Evolutionary conservation across 768 basidiomycete genomes (phyloP).

Genomic region (Leccinellum albellum): DNA sequence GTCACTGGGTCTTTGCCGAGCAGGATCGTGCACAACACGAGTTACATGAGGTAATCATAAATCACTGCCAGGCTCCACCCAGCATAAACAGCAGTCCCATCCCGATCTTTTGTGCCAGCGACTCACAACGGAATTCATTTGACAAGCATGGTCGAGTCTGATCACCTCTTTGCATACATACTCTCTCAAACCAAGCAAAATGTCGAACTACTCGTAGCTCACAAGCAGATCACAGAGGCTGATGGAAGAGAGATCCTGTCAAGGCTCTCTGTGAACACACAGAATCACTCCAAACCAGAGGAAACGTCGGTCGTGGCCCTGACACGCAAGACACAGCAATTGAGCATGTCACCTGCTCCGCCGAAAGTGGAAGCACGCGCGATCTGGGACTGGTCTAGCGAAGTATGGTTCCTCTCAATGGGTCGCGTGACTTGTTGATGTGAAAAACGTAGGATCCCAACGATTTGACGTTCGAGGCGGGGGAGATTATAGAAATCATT

Average conservation of each 20-base stretch:
- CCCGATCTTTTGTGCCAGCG: constrained; percentile 3
- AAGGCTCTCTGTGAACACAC: constrained; percentile 32
- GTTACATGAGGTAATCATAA: constrained; percentile 21
- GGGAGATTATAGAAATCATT: constrained; percentile 76
- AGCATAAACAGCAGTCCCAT: constrained; percentile 10
- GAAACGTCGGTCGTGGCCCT: constrained; percentile 18
- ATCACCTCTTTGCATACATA: constrained; percentile 34
- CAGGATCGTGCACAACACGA: background rate
- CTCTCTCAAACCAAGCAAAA: constrained; percentile 46
- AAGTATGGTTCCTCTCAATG: constrained; percentile 16
- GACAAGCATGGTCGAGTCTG: constrained; percentile 25
- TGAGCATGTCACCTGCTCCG: constrained; percentile 25
- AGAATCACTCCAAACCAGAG: constrained; percentile 13
- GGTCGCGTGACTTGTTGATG: constrained; percentile 5
- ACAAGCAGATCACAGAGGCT: constrained; percentile 38
- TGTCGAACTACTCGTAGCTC: constrained; percentile 41
- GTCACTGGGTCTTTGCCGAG: background rate
- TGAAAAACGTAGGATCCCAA: constrained; percentile 54
- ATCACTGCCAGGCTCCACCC: constrained; percentile 1
- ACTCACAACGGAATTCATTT: background rate
- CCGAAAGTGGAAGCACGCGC: constrained; percentile 27
- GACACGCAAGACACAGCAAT: constrained; percentile 18
- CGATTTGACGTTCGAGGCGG: constrained; percentile 70
- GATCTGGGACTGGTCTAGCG: constrained; percentile 30
- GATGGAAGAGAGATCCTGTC: constrained; percentile 39